Conservation (phyloP, 495 filamentous ascomycete species). For the Monascus purpureus region DNA sequence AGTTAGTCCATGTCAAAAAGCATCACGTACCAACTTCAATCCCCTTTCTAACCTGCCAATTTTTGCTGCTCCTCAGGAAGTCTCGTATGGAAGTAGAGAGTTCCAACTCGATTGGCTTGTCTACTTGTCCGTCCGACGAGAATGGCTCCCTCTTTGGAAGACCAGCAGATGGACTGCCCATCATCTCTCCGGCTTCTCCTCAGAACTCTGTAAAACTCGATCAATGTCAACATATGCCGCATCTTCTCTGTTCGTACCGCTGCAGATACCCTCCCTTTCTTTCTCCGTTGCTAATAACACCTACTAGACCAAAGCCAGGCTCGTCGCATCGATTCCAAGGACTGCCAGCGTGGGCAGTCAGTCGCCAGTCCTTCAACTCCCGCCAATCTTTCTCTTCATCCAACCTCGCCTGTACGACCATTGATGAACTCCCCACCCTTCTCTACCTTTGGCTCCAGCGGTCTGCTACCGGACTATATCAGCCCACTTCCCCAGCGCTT, state of each 20-base stretch:
- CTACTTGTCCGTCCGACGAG: slow-evolving; percentile 25
- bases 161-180: slow-evolving; percentile 18
- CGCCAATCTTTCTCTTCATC: slow-evolving; percentile 22
- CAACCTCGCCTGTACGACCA: slow-evolving; percentile 26
- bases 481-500: slow-evolving; percentile 56
- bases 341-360: slow-evolving; percentile 20
- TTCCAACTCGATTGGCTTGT: slow-evolving; percentile 20
- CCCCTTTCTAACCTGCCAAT: slow-evolving; percentile 1
- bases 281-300: not conserved
- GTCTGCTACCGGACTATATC: slow-evolving; percentile 51
- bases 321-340: slow-evolving; percentile 19
- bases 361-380: slow-evolving; percentile 25
- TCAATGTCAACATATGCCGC: slow-evolving; percentile 35
- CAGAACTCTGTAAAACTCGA: slow-evolving; percentile 28
- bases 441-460: slow-evolving; percentile 13
- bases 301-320: slow-evolving; percentile 26
- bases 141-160: slow-evolving; percentile 13
- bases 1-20: slow-evolving; percentile 25
- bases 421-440: slow-evolving; percentile 25
- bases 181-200: slow-evolving; percentile 23
- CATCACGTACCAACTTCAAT: not conserved
- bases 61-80: slow-evolving; percentile 21
- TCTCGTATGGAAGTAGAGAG: slow-evolving; percentile 27
- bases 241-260: slow-evolving; percentile 27
- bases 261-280: not conserved